Evolutionary conservation across 2,329 filamentous ascomycete species (phyloP).

Genomic region (Sporothrix inflata): DNA sequence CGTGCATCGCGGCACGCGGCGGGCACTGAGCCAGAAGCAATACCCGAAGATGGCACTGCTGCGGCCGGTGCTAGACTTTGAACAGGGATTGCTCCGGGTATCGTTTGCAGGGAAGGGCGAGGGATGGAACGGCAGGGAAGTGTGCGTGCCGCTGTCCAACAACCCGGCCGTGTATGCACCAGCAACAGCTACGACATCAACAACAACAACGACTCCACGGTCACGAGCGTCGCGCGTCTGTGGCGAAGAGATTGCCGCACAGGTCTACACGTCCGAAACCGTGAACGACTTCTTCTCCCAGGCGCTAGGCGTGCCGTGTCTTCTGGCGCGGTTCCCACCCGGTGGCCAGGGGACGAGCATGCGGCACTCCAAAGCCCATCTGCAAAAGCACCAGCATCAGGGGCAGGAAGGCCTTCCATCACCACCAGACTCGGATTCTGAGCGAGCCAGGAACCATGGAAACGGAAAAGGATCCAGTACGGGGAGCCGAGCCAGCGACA

Average conservation of each 20-base stretch:
- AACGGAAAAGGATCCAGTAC: not conserved
- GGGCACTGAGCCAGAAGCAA: conserved; percentile 84
- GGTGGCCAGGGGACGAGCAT: conserved; percentile 61
- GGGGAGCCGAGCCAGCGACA: not conserved
- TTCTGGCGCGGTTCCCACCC: conserved; percentile 80
- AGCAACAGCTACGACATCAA: not conserved
- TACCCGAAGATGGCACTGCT: conserved; percentile 88
- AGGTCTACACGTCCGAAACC: conserved; percentile 66
- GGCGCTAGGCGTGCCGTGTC: conserved; percentile 76
- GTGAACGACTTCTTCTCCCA: conserved; percentile 78
- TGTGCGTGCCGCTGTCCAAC: conserved; percentile 67
- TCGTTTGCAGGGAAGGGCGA: conserved; percentile 47
- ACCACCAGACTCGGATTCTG: conserved; percentile 61
- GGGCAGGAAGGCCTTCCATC: conserved; percentile 51
- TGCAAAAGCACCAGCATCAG: conserved; percentile 59
- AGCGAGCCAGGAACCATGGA: conserved; percentile 37
- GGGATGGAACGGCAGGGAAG: conserved; percentile 40
- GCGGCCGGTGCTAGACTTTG: conserved; percentile 72
- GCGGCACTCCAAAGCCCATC: conserved; percentile 72
- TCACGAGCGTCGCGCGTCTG: conserved; percentile 71
- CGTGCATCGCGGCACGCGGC: conserved; percentile 81
- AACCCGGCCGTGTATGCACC: conserved; percentile 60
- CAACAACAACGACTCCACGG: conserved; percentile 37
- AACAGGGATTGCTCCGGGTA: conserved; percentile 66
- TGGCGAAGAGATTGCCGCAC: conserved; percentile 73